phyloP scores from a whole-genome alignment of 2,329 filamentous ascomycete species.

The Pyrenochaeta sp. region DNA sequence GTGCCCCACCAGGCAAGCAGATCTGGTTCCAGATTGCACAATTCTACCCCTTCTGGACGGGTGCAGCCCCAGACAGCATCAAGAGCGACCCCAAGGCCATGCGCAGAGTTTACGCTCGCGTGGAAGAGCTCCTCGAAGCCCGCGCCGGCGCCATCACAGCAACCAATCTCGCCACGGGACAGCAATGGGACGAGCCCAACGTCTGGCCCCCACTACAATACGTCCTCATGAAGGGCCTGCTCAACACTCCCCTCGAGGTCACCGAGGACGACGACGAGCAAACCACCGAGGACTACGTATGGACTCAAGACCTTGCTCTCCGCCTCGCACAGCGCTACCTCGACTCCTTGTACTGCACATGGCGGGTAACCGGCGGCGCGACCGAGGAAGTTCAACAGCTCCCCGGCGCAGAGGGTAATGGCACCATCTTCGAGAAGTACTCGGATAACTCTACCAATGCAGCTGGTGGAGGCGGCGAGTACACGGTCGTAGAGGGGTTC shows the following conservation, averaged over 20 bases:
- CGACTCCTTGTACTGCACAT: constrained; percentile 73
- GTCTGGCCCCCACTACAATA: constrained; percentile 75
- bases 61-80: constrained; percentile 65
- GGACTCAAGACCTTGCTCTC: constrained; percentile 64
- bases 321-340: constrained; percentile 70
- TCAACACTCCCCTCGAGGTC: constrained; percentile 66
- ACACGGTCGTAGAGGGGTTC: constrained; percentile 73
- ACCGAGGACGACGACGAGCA: constrained; percentile 57
- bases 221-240: constrained; percentile 67
- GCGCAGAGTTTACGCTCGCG: constrained; percentile 61
- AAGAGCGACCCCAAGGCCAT: constrained; percentile 67
- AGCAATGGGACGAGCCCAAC: constrained; percentile 76
- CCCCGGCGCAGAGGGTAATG: constrained; percentile 55
- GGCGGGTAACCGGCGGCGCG: constrained; percentile 71
- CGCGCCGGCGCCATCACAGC: constrained; percentile 67
- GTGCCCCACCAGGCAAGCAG: constrained; percentile 63
- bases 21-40: constrained; percentile 66
- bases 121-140: constrained; percentile 61
- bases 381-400: constrained; percentile 50
- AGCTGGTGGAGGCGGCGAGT: constrained; percentile 71
- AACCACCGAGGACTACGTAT: constrained; percentile 54
- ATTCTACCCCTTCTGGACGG: constrained; percentile 74
- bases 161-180: constrained; percentile 66
- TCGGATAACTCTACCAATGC: constrained; percentile 66
- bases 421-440: constrained; percentile 77